Evolutionary conservation across 192 early-diverging fungal species (phyloP), one percentile per base, ranked within the genome.

Genomic region (Backusella circina): DNA sequence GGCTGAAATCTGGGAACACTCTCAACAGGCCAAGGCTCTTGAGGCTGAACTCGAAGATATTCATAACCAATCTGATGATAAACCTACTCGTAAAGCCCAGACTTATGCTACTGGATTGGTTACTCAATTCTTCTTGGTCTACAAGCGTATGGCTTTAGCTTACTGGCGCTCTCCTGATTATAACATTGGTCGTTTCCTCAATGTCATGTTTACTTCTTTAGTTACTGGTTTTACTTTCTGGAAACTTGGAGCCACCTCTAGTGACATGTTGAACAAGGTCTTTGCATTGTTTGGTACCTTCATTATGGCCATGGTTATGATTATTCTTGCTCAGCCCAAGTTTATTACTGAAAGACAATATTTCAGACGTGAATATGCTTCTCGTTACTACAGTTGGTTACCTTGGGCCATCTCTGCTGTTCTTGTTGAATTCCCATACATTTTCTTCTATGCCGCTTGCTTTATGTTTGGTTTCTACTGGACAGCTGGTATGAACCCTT

Each of bases 401-500:
- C 86, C 92, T 3, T 94, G 91, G 79, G 85, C 86, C 38, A 67
- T 86, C 6, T 84, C 90, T 7, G 88, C 91, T 67, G 78, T 91
- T 33, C 54, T 91, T 4, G 87, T 90, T 33, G 92, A 95, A 72
- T 80, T 91, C 30, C 94, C 94, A 0, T 95, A 91, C 57, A 85
- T 89, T 0, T 61, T 92, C 12, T 65, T 92, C 47, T 79, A 86
- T 26, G 80, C 86, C 61, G 91, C 92, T 0, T 64, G 85, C 54
- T 93, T 90, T 77, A 93, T 93, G 81, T 73, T 89, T n/a, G 80
- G 86, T 44, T 93, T 91, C 67, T 95, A 95, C 83, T 95, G 90
- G 89, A 86, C 89, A 26, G 85, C 88, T n/a, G 92, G 91, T 1
- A 84, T 95, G 36, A 84, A 84, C 44, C 66, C 33, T 8, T 73